Conservation (phyloP, 1,284 basidiomycete species). For the Quambalaria eucalypti region DNA sequence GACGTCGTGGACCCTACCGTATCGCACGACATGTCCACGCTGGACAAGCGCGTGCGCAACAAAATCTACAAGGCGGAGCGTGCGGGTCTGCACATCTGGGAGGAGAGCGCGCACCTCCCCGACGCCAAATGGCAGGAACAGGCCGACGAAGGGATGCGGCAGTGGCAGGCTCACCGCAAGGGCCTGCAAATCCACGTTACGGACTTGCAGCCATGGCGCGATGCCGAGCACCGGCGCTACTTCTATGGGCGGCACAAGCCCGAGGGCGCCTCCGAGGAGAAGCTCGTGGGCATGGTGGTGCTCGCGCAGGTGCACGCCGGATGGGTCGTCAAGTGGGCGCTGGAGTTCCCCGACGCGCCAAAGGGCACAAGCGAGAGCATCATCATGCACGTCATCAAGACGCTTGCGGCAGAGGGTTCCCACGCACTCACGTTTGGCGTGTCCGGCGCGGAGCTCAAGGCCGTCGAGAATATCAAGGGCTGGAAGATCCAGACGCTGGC, state of each 20-base stretch:
- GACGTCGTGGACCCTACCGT: conserved; percentile 42
- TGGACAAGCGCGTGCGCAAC: conserved; percentile 5
- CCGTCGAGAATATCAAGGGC: conserved; percentile 33
- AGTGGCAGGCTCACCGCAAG: conserved; percentile 52
- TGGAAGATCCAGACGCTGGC: conserved; percentile 28
- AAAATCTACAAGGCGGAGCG: conserved; percentile 6
- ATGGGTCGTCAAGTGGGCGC: conserved; percentile 57
- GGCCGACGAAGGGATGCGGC: conserved; percentile 51
- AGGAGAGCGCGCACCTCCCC: conserved; percentile 1
- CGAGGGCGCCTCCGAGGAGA: conserved; percentile 42
- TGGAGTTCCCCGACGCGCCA: conserved; percentile 55
- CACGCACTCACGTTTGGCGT: conserved; percentile 48
- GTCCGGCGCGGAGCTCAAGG: conserved; percentile 23
- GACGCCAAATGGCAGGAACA: conserved; percentile 15
- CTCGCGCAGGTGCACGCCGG: conserved; percentile 55
- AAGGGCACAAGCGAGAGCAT: conserved; percentile 54
- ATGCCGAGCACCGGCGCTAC: conserved; percentile 54
- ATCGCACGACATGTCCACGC: conserved; percentile 46
- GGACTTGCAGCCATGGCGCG: conserved; percentile 55
- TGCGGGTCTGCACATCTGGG: conserved; percentile 4
- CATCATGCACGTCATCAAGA: conserved; percentile 52
- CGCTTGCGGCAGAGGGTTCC: conserved; percentile 48
- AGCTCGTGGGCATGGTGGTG: conserved; percentile 53
- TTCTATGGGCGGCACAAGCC: conserved; percentile 51
- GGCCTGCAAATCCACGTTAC: conserved; percentile 57